Percentiles rank a stretch among this genome's conserved stretches.
These are phyloP conservation scores for Fagus sylvatica DNA, from an alignment of 306 rosid species.

Conservation along the genomic window DNA sequence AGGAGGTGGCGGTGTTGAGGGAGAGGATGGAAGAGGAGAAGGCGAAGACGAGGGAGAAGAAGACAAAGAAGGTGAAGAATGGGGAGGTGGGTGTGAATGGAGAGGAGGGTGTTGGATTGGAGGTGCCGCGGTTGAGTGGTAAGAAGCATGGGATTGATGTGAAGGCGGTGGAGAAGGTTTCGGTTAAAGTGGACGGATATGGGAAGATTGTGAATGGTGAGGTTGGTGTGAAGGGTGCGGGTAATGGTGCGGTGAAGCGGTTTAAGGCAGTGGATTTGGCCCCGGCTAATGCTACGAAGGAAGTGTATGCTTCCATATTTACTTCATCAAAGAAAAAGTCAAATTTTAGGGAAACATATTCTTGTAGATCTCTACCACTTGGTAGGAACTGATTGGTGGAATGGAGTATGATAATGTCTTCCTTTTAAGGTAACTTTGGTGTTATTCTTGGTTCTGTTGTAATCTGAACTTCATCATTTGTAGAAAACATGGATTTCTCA, in stretches of 20 bases:
- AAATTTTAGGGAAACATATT: constrained; percentile 70
- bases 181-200: constrained; percentile 44
- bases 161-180: constrained; percentile 56
- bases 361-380: constrained; percentile 87
- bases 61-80: constrained; percentile 55
- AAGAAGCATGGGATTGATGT: constrained; percentile 67
- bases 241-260: constrained; percentile 49
- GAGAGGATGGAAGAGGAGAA: constrained; percentile 85
- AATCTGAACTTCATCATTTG: constrained; percentile 10
- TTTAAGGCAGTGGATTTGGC: constrained; percentile 74
- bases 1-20: constrained; percentile 71
- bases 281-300: constrained; percentile 75
- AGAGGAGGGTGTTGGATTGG: constrained; percentile 40
- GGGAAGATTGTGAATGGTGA: constrained; percentile 49
- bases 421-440: not conserved
- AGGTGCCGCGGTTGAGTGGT: constrained; percentile 57
- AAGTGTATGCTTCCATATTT: constrained; percentile 84
- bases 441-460: constrained; percentile 11
- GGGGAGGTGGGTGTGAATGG: constrained; percentile 34
- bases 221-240: constrained; percentile 38
- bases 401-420: constrained; percentile 2
- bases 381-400: constrained; percentile 69
- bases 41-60: constrained; percentile 57
- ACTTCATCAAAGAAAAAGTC: constrained; percentile 71
- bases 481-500: constrained; percentile 10